Base-by-base conservation (phyloP, 768 basidiomycete genomes). In the Mycena maculata region DNA sequence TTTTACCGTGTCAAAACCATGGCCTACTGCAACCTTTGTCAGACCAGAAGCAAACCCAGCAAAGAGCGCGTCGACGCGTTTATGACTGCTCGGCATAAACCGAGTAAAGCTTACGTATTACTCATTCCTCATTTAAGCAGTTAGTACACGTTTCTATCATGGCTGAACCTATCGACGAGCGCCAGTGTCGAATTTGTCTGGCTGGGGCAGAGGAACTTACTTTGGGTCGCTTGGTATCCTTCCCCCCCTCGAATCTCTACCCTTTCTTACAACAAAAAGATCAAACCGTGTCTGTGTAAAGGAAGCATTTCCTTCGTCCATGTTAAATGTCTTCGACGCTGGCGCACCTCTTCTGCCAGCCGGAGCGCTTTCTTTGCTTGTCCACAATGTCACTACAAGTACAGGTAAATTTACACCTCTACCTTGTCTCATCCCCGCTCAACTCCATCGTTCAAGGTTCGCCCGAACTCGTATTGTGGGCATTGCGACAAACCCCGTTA, bases 161-260 rank as follows among this genome's bases (percentile, higher is more conserved):
- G 13, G 33, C 8, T 13, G 8, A 36, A 36, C 6, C 13, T 6
- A 13, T 13, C 33, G 33, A 36, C 58, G 59, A 63, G 41, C 61
- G 56, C 18, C 63, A 92, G 74, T 96, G 95, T 74, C 85, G 95
- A 58, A 96, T 96, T 49, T 96, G 95, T 75, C 83, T 94, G 28
- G 91, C 92, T 41, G 90, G 92, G 5, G 77, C 80, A 13, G 85
- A 87, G 25, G 90, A 92, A 69, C 75, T 70, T 0, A 83, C 86
- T 27, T 80, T 91, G 42, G 95, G 95, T 3, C 86, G 89, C 59
- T 31, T 66, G 7, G 68, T 69, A 61, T 22, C 36, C 5, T 16
- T n/a, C 3, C 18, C 12, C 20, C 20, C 25, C 22, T 53, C 47
- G 2, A 23, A 2, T 38, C 13, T 22, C 22, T 31, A 15, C 18